Conservation (phyloP, 2,329 filamentous ascomycete species). For the Metarhizium humberi region DNA sequence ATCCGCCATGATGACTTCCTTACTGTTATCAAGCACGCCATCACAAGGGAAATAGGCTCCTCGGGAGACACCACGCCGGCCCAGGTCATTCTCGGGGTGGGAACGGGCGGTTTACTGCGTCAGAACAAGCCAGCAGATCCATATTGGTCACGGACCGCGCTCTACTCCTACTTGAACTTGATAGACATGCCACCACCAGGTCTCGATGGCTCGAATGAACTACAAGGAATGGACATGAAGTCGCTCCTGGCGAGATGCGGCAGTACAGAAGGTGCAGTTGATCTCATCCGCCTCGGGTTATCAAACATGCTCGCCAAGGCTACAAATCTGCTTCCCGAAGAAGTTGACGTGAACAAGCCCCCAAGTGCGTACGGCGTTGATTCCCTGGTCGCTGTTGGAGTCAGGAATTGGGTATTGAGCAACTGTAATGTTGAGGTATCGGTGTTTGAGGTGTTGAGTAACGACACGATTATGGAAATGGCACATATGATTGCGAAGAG, state of each 20-base stretch:
- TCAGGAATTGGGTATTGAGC: conserved; percentile 40
- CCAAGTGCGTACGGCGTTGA: conserved; percentile 41
- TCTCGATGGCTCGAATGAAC: conserved; percentile 10
- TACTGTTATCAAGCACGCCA: conserved; percentile 35
- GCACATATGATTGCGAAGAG: conserved; percentile 24
- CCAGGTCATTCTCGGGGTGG: conserved; percentile 42
- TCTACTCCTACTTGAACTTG: conserved; percentile 38
- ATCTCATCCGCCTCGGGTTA: conserved; percentile 27
- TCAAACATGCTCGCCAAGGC: conserved; percentile 31
- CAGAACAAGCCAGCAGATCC: conserved; percentile 44
- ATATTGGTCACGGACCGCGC: conserved; percentile 42
- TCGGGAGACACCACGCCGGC: conserved; percentile 25
- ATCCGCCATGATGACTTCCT: conserved; percentile 41
- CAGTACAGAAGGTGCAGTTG: conserved; percentile 18
- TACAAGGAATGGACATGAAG: conserved; percentile 18
- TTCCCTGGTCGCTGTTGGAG: conserved; percentile 41
- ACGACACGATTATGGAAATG: conserved; percentile 29
- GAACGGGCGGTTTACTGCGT: conserved; percentile 42
- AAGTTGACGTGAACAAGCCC: conserved; percentile 31
- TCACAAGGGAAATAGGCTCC: conserved; percentile 25
- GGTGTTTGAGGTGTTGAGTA: conserved; percentile 38
- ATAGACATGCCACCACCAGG: conserved; percentile 33
- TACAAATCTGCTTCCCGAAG: conserved; percentile 34
- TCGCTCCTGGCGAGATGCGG: conserved; percentile 21
- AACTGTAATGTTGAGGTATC: conserved; percentile 34